Percentiles rank a stretch among this genome's conserved stretches.
phyloP scores from a whole-genome alignment of 2,329 filamentous ascomycete genomes.

The Acrocalymma vagum region DNA sequence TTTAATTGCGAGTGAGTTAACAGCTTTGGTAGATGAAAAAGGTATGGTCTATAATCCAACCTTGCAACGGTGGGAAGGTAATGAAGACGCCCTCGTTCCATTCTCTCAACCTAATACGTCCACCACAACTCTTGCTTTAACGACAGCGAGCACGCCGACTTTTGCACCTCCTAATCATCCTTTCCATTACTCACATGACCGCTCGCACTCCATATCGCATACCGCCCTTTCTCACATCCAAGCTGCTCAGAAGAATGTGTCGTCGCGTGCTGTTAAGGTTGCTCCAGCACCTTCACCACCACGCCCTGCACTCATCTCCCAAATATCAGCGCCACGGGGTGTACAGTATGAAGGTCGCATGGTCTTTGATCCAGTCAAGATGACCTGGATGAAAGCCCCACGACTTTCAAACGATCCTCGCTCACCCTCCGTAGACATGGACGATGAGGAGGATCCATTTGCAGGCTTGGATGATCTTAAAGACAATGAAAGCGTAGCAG shows the following conservation, averaged over 20 bases:
- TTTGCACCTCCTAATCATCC: constrained; percentile 44
- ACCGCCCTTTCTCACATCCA: constrained; percentile 48
- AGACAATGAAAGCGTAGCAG: constrained; percentile 61
- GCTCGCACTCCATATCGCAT: constrained; percentile 51
- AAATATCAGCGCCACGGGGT: constrained; percentile 80
- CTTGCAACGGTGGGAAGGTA: constrained; percentile 93
- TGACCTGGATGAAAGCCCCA: constrained; percentile 92
- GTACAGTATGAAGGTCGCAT: constrained; percentile 97
- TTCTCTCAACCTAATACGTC: constrained; percentile 70
- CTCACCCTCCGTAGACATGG: constrained; percentile 67
- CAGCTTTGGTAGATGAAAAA: constrained; percentile 73
- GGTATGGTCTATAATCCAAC: constrained; percentile 96
- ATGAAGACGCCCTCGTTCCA: constrained; percentile 81
- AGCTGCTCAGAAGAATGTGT: constrained; percentile 51
- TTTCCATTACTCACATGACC: constrained; percentile 39
- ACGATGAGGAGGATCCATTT: constrained; percentile 93
- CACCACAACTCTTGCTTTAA: constrained; percentile 49
- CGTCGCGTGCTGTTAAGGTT: constrained; percentile 41
- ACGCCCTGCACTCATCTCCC: constrained; percentile 85
- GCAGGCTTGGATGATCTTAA: constrained; percentile 93
- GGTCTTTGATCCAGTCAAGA: constrained; percentile 96
- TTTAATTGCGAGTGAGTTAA: constrained; percentile 13
- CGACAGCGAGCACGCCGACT: constrained; percentile 50
- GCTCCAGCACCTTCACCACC: constrained; percentile 52
- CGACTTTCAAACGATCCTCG: constrained; percentile 43